These are phyloP conservation scores for Diaporthe sp. DNA, from an alignment of 2,329 filamentous ascomycete genomes.

Conservation along the genomic window DNA sequence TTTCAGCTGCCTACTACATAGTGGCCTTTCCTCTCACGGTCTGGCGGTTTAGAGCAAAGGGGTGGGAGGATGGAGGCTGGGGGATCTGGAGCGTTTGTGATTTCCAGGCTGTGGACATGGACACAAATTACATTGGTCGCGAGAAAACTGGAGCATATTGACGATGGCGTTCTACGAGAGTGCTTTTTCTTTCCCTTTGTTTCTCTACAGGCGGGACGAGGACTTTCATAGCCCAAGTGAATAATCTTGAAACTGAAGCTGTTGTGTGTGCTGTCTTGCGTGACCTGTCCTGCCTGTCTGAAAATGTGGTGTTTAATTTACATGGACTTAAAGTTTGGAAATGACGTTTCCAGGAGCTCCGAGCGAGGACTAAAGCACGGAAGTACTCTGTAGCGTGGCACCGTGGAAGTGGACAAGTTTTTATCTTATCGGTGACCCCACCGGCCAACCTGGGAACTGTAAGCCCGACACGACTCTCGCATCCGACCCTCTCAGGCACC, in stretches of 20 bases:
- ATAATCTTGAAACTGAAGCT: slow-evolving; percentile 27
- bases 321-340: no score
- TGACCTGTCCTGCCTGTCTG: not conserved
- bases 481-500: slow-evolving; percentile 14
- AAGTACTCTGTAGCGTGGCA: not conserved
- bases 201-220: slow-evolving; percentile 14
- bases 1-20: slow-evolving; percentile 11
- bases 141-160: slow-evolving; percentile 29
- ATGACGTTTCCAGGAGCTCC: not conserved
- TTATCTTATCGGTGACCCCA: slow-evolving; percentile 12
- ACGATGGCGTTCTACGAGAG: slow-evolving; percentile 26
- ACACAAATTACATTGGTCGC: slow-evolving; percentile 12
- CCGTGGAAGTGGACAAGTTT: not conserved
- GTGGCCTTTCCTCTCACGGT: slow-evolving; percentile 1
- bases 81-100: slow-evolving; percentile 25
- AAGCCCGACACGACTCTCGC: not conserved
- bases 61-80: not conserved
- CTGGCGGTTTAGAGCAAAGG: slow-evolving; percentile 1
- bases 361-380: not conserved
- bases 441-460: not conserved
- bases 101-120: slow-evolving; percentile 16
- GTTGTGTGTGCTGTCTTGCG: not conserved
- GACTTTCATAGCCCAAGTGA: slow-evolving; percentile 25
- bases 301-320: no score
- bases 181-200: not conserved